Evolutionary conservation across 129 eudicot genomes (phyloP), one percentile per base, ranked within the genome.

Genomic region (Ambrosia artemisiifolia): DNA sequence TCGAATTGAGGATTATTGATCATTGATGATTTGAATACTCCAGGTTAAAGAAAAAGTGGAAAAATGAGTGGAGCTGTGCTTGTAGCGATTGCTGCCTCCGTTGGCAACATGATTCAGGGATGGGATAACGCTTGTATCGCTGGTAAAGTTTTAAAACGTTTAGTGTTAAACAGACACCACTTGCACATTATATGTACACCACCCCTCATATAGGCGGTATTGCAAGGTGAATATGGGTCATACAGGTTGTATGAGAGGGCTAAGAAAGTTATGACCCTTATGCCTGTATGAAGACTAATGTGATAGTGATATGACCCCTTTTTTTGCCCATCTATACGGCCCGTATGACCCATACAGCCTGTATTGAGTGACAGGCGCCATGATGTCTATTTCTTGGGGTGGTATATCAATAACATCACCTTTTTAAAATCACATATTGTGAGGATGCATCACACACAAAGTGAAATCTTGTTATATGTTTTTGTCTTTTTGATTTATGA

Each of bases 111-210:
- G 62, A 71, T 91, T 73, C 95, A 91, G 82, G 97, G 97, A 81
- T 91, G 95, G 97, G 95, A 91, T 69, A 85, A 83, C 77, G 97
- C 97, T 34, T 82, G 89, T 19, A 88, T 88, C 59, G 92, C 95
- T 51, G 97, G 97, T 91, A 82, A 65, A 1, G 13, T 42, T 6
- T 49, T n/a, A 4, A 13, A 5, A 13, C 5, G 9, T 0, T 0
- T 4, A 49, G n/a, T 5, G 19, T 40, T 40, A 16, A n/a, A 4
- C 8, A 46, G n/a, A n/a, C n/a, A 24, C 28, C 28, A 24, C n/a
- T 24, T 0, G 28, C 28, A 24, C 28, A 24, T 24, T 24, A 24
- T 24, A 24, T 14, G 11, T 0, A 46, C 50, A 46, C 50, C 16
- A 11, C 10, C 44, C 44, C 44, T 40, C 44, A 40, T 40, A 40